phyloP scores from a whole-genome alignment of 306 rosid species.

The Cucurbita moschata region DNA sequence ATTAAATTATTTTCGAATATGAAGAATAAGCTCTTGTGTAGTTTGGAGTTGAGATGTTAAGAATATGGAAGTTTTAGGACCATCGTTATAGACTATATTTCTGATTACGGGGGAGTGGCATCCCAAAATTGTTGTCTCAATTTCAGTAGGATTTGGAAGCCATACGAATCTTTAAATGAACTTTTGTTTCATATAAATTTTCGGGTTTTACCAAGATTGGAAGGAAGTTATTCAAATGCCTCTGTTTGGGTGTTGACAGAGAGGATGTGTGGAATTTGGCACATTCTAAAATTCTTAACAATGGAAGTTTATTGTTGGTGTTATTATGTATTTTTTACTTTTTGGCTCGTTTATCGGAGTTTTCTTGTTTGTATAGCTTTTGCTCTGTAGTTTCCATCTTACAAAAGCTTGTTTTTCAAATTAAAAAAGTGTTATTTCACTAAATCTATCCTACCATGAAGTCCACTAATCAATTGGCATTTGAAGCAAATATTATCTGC shows the following conservation, averaged over 20 bases:
- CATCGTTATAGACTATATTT: background rate
- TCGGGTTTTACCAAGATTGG: background rate
- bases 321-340: too few relatives aligned
- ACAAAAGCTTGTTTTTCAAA: too few relatives aligned
- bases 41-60: background rate
- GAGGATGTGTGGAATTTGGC: background rate
- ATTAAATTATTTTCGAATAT: background rate
- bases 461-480: background rate
- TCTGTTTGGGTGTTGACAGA: background rate
- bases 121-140: background rate
- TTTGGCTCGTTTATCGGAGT: too few relatives aligned
- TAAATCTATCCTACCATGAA: background rate
- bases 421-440: too few relatives aligned
- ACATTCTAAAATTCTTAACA: background rate
- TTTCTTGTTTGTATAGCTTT: too few relatives aligned
- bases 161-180: background rate
- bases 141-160: background rate
- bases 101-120: background rate
- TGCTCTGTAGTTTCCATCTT: too few relatives aligned
- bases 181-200: too few relatives aligned
- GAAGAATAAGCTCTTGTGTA: background rate
- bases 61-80: background rate
- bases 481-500: too few relatives aligned
- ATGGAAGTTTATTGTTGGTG: too few relatives aligned
- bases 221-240: background rate